Base-by-base conservation (phyloP, 2,329 filamentous ascomycete genomes). In the Seiridium unicorne region DNA sequence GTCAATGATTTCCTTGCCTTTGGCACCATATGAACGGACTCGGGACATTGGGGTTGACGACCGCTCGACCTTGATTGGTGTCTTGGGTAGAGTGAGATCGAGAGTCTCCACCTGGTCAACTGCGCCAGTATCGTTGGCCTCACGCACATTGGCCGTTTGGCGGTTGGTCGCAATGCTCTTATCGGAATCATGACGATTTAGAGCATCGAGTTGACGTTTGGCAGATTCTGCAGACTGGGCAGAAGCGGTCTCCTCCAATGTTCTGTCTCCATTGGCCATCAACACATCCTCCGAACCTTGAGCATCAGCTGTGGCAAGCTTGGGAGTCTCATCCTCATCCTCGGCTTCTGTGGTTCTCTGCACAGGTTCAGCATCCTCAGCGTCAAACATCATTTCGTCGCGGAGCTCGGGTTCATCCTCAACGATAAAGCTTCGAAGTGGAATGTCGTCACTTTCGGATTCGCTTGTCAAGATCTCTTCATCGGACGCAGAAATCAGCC, bases 391-490 rank as follows among this genome's bases (percentile, higher is more conserved):
- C n/a, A 31, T 9, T 18, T 26, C 40, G 34, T 55, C 51, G 7
- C 26, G 46, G 8, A n/a, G 8, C 46, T 61, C 46, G 6, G 61
- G 60, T 18, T 71, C 68, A 56, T 78, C 75, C 18, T 75, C 67
- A 35, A 84, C 76, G 51, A 89, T 71, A 61, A 89, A 87, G 49
- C 77, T 73, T 4, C 76, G 73, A 26, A 79, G 46, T 7, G 77
- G 76, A 32, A 81, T 10, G 4, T 55, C 51, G 11, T 55, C 51
- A 31, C 18, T 80, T 32, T 82, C 82, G 26, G 74, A 81, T 62
- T 76, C 77, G 62, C 81, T 84, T 2, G 78, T 80, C n/a, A 86
- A 65, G 7, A 80, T 60, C 53, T 87, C 84, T 11, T 81, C 83
- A 11, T 76, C 79, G 18, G 77, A 72, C 10, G 72, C 73, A 13